Percentiles rank a stretch among this genome's conserved stretches.
Evolutionary conservation across 164 flowering plant species (phyloP).

Genomic region (Buxus sempervirens): DNA sequence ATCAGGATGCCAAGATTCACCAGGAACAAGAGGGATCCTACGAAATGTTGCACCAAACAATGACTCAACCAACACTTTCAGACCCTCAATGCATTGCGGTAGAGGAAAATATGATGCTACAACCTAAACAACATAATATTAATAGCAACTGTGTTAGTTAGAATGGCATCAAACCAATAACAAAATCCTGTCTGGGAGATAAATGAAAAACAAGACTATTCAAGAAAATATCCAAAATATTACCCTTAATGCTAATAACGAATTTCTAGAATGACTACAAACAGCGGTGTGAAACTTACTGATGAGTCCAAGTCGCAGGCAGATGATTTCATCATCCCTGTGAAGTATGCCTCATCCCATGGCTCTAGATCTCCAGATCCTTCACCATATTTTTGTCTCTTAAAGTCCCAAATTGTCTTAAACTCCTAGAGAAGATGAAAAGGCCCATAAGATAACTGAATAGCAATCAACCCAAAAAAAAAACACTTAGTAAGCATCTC

Average conservation of each 20-base stretch:
- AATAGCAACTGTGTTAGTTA: constrained; percentile 1
- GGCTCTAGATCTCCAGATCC: constrained; percentile 61
- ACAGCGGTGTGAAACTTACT: constrained; percentile 35
- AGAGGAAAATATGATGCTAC: constrained; percentile 84
- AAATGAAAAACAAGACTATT: not conserved
- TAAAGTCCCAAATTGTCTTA: constrained; percentile 49
- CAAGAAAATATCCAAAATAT: not conserved
- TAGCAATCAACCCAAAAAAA: not conserved
- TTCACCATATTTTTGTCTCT: constrained; percentile 46
- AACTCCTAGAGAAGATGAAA: constrained; percentile 55
- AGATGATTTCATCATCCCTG: constrained; percentile 81
- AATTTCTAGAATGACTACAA: not conserved
- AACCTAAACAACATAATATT: constrained; percentile 40
- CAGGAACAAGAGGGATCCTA: constrained; percentile 64
- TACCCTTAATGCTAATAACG: not conserved
- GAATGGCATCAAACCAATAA: constrained; percentile 5
- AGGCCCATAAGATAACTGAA: not conserved
- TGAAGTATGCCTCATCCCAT: constrained; percentile 93
- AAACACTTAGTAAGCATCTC: constrained; percentile 1
- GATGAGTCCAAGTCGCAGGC: constrained; percentile 52
- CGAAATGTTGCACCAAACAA: constrained; percentile 79
- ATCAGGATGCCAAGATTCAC: constrained; percentile 96
- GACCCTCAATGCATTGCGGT: constrained; percentile 83
- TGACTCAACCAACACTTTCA: constrained; percentile 75
- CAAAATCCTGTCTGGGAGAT: not conserved